Evolutionary conservation across 2,329 filamentous ascomycete species (phyloP).

Genomic region (Lecanoromycetidae sp.): DNA sequence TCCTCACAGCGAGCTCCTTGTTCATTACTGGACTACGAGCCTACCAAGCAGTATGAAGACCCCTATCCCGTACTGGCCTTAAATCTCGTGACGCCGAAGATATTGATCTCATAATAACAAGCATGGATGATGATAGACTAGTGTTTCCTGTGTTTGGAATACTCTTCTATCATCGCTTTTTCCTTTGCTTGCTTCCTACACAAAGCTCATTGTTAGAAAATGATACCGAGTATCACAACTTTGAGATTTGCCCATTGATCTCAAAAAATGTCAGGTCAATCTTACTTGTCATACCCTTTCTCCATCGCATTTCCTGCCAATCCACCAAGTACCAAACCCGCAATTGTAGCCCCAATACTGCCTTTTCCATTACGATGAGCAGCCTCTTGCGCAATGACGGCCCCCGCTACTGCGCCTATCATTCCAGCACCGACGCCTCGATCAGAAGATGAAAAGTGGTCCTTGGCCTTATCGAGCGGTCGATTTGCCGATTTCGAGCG

Average conservation of each 20-base stretch:
- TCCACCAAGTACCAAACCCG: constrained; percentile 2
- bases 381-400: not conserved
- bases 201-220: not conserved
- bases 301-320: constrained; percentile 6
- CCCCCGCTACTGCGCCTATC: not conserved
- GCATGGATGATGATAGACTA: no score
- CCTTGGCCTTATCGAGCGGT: not conserved
- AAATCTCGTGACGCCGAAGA: no score
- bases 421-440: constrained; percentile 25
- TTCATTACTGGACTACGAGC: no score
- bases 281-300: constrained; percentile 1
- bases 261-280: not conserved
- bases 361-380: constrained; percentile 1
- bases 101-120: no score
- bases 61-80: no score
- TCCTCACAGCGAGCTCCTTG: no score
- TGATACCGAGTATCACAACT: not conserved
- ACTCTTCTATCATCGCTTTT: not conserved
- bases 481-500: not conserved
- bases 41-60: no score
- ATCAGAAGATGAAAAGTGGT: not conserved
- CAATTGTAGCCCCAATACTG: constrained; percentile 5
- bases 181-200: constrained; percentile 1
- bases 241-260: not conserved
- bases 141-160: no score